These are phyloP conservation scores for Colletotrichum ledebouriae DNA, from an alignment of 2,329 filamentous ascomycete genomes.

Conservation along the genomic window DNA sequence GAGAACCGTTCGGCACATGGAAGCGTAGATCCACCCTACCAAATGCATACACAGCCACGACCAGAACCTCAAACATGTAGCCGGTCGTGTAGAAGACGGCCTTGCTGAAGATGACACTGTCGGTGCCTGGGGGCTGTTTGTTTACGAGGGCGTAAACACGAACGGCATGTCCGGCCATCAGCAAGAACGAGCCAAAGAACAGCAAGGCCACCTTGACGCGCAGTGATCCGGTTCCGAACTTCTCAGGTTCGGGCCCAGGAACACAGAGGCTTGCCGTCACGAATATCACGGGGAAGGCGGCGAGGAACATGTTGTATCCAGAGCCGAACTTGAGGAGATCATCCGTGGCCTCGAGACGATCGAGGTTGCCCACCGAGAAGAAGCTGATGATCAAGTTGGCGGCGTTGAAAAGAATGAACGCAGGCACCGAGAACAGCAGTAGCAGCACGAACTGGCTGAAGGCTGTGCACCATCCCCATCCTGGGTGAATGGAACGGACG, in stretches of 20 bases:
- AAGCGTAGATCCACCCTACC: constrained; percentile 49
- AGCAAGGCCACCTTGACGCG: constrained; percentile 49
- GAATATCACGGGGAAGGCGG: constrained; percentile 44
- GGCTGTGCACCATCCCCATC: constrained; percentile 51
- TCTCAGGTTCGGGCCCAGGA: constrained; percentile 48
- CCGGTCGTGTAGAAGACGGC: constrained; percentile 53
- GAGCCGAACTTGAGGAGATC: constrained; percentile 43
- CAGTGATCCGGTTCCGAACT: constrained; percentile 51
- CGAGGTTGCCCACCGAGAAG: constrained; percentile 43
- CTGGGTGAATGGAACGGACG: constrained; percentile 54
- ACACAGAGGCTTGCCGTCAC: constrained; percentile 46
- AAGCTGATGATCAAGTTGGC: constrained; percentile 47
- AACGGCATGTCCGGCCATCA: constrained; percentile 44
- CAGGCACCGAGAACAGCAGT: constrained; percentile 47
- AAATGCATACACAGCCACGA: constrained; percentile 47
- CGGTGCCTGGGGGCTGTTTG: constrained; percentile 42
- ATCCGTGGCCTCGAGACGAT: constrained; percentile 38
- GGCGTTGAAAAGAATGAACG: constrained; percentile 51
- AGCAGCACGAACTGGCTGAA: constrained; percentile 46
- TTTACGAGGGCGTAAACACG: constrained; percentile 47
- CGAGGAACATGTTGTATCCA: constrained; percentile 45
- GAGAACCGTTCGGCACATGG: constrained; percentile 50
- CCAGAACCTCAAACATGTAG: constrained; percentile 51
- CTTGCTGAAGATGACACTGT: constrained; percentile 50
- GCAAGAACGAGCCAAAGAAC: constrained; percentile 40